Evolutionary conservation across 257 asterid genomes (phyloP), one percentile per base, ranked within the genome.

Genomic region (Handroanthus guayacan): DNA sequence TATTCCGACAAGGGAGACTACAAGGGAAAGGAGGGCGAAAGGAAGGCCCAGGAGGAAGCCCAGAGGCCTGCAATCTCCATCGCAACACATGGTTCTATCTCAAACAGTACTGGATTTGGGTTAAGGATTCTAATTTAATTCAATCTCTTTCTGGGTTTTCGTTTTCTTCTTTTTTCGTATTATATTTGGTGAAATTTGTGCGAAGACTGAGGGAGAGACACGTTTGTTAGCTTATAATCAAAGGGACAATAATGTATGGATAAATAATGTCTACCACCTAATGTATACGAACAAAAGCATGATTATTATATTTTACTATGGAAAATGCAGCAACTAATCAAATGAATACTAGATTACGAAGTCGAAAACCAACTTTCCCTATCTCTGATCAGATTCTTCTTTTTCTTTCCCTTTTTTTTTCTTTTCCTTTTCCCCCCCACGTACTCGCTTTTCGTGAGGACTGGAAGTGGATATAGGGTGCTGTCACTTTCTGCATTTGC

Each of bases 41-140:
- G 92, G 92, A 0, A 88, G 81, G 31, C 92, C 88, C 31, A 88
- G 12, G 2, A 90, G 81, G 76, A 90, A 88, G 45, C 84, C 96
- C 74, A 90, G 64, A 44, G 96, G 96, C 87, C 90, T 67, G 79
- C 92, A 89, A 64, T 83, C 82, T 37, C 87, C 89, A 3, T 78
- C 80, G 48, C 85, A 84, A 31, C 94, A 85, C 94, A 88, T 87
- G 12, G 5, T 69, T 16, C 9, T 3, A 31, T 61, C 58, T n/a
- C 9, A 4, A 16, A n/a, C 45, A 41, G 45, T 41, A 41, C 45
- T 8, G 45, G 45, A 4, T 41, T 41, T 41, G 31, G 31, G 31
- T 25, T 41, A 5, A 41, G 61, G 17, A 8, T 9, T 11, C 52
- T 43, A 5, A 20, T 36, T 38, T 44, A 36, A 8, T 13, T 14